Conservation (phyloP, 2,329 filamentous ascomycete species). For the Aschersonia sp. region DNA sequence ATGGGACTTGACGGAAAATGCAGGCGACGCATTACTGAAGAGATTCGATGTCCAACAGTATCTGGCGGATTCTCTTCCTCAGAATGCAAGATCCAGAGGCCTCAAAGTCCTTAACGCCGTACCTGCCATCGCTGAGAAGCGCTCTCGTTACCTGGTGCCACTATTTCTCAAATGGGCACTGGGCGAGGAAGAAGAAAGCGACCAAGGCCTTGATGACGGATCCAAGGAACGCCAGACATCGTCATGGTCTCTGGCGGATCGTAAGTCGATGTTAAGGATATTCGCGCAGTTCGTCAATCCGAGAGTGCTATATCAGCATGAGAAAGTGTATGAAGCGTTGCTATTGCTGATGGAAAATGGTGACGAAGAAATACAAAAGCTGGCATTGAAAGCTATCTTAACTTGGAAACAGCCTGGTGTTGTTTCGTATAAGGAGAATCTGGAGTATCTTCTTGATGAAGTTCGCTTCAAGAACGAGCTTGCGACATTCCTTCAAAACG, state of each 20-base stretch:
- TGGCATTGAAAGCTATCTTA: conserved; percentile 69
- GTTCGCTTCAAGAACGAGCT: conserved; percentile 86
- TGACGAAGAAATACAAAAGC: conserved; percentile 78
- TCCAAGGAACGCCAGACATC: conserved; percentile 12
- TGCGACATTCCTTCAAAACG: conserved; percentile 70
- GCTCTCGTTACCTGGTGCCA: conserved; percentile 73
- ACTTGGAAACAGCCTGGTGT: conserved; percentile 77
- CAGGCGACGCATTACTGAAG: conserved; percentile 43
- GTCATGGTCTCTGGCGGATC: conserved; percentile 63
- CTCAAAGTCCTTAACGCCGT: conserved; percentile 62
- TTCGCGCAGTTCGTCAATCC: conserved; percentile 83
- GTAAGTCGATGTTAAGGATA: conserved; percentile 67
- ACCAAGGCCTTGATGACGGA: background rate
- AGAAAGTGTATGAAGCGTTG: conserved; percentile 63
- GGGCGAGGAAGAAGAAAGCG: conserved; percentile 25
- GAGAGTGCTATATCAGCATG: conserved; percentile 62
- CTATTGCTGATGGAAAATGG: conserved; percentile 71
- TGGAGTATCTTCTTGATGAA: conserved; percentile 81
- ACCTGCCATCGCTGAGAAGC: conserved; percentile 69
- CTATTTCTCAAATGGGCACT: conserved; percentile 72
- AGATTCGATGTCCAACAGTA: conserved; percentile 52
- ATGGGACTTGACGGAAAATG: conserved; percentile 35
- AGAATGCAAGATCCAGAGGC: conserved; percentile 58
- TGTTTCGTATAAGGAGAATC: conserved; percentile 66
- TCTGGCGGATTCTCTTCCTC: conserved; percentile 31